Base-by-base conservation (phyloP, 441 rosid genomes). In the Rhodomyrtus psidioides region DNA sequence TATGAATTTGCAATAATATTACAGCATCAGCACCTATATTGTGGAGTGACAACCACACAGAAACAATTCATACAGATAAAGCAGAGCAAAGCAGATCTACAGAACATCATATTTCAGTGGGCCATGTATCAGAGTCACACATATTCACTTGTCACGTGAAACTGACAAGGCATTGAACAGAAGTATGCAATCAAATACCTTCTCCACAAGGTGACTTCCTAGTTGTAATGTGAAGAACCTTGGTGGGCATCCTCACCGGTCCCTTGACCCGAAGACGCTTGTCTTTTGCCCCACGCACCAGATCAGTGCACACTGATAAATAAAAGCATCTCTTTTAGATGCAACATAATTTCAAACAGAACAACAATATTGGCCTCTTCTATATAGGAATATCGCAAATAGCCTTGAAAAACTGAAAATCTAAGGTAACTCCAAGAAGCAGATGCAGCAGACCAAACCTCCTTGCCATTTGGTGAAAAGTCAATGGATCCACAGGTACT, bases 121-220 rank as follows among this genome's bases (percentile, higher is more conserved):
- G 49, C 79, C 21, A 70, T 21, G 16, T 6, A 70, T 39, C 79
- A 70, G n/a, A 19, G 9, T 39, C 49, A 70, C n/a, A 39, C 0
- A 39, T 65, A 65, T 21, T 39, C 16, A 21, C 49, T 7, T n/a
- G 8, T 70, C 79, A 10, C 79, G 12, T 13, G 0, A 39, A 70
- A 26, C 62, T 26, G 62, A 57, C 62, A 57, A 70, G n/a, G 49
- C 49, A 70, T 70, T 9, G n/a, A n/a, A 24, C 79, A 39, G 26
- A 19, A 39, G n/a, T 39, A 24, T 10, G 39, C n/a, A 1, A 70
- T 39, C 1, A 70, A 81, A n/a, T 91, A 95, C 98, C 98, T 95
- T 95, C 98, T 82, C 98, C 98, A 90, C 97, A 95, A 39, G 98
- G 98, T 53, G 97, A 86, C 88, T 95, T 95, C 89, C 98, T 91